Percentiles rank a stretch among this genome's conserved stretches.
These are phyloP conservation scores for Setaria italica DNA, from an alignment of 202 grass and related monocot species.

Conservation along the genomic window DNA sequence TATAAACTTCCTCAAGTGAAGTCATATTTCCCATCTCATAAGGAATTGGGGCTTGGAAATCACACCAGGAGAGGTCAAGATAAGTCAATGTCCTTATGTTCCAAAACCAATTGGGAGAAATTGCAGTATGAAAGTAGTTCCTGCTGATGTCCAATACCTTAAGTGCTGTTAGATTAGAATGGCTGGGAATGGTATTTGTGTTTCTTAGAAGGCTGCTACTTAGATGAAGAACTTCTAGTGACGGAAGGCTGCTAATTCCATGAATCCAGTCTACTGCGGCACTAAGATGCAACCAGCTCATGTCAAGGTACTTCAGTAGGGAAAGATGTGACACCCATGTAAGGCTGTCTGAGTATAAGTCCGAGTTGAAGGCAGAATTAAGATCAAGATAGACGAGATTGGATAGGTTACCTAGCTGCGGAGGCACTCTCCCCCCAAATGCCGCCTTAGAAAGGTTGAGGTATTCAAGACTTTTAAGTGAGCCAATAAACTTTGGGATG, in stretches of 20 bases:
- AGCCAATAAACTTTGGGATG: conserved; percentile 44
- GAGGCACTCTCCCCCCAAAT: background rate
- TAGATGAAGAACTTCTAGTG: background rate
- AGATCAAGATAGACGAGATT: background rate
- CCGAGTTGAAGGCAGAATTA: no score
- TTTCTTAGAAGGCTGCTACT: background rate
- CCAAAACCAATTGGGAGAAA: background rate
- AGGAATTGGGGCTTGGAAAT: background rate
- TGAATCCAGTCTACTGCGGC: background rate
- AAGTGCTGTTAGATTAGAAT: background rate
- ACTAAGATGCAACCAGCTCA: background rate
- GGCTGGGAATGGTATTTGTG: background rate
- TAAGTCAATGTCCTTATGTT: background rate
- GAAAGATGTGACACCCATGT: background rate
- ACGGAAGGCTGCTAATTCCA: background rate
- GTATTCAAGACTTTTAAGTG: background rate
- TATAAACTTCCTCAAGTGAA: background rate
- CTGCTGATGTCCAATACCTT: background rate
- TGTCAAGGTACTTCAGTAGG: background rate
- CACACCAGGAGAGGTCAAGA: background rate
- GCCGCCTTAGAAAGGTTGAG: background rate
- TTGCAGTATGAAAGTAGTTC: background rate
- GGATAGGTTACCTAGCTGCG: background rate
- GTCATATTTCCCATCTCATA: conserved; percentile 3
- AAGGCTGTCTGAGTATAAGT: background rate